Conservation (phyloP, 2,329 filamentous ascomycete species). For the Pseudogymnoascus sp. region DNA sequence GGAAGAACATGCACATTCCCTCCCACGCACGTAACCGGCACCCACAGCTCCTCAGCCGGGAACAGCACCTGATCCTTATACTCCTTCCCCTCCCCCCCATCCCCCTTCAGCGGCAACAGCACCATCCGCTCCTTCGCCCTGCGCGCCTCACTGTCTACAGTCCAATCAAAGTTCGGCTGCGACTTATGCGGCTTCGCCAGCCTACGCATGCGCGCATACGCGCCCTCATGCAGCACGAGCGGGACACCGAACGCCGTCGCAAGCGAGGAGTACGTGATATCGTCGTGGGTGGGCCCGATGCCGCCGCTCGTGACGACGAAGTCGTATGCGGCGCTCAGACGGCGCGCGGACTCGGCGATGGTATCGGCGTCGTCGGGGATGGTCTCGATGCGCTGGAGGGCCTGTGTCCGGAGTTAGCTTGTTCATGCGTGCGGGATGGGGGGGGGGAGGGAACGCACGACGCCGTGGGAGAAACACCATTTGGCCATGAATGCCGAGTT, state of each 20-base stretch:
- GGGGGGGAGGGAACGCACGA: constrained; percentile 36
- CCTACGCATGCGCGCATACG: constrained; percentile 74
- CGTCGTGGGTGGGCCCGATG: constrained; percentile 95
- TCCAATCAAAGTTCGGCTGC: constrained; percentile 75
- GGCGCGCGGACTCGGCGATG: constrained; percentile 76
- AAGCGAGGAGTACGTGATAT: constrained; percentile 94
- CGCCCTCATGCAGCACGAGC: constrained; percentile 67
- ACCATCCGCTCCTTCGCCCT: constrained; percentile 88
- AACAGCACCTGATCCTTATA: constrained; percentile 70
- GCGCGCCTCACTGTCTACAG: constrained; percentile 67
- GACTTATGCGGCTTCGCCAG: constrained; percentile 66
- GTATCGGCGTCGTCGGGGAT: constrained; percentile 87
- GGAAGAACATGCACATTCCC: constrained; percentile 90
- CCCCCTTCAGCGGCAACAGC: constrained; percentile 63
- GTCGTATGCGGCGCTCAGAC: constrained; percentile 87
- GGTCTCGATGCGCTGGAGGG: constrained; percentile 80
- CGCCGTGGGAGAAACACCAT: constrained; percentile 55
- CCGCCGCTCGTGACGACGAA: constrained; percentile 93
- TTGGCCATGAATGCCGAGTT: constrained; percentile 58
- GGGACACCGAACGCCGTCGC: constrained; percentile 77
- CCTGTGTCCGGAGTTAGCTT: constrained; percentile 35
- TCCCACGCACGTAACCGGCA: constrained; percentile 81
- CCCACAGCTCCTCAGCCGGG: constrained; percentile 75
- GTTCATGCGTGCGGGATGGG: constrained; percentile 58
- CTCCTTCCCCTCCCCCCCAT: constrained; percentile 40